These are phyloP conservation scores for Takakia lepidozioides DNA, from an alignment of 225 moss, liverwort and hornwort genomes.

Conservation along the genomic window DNA sequence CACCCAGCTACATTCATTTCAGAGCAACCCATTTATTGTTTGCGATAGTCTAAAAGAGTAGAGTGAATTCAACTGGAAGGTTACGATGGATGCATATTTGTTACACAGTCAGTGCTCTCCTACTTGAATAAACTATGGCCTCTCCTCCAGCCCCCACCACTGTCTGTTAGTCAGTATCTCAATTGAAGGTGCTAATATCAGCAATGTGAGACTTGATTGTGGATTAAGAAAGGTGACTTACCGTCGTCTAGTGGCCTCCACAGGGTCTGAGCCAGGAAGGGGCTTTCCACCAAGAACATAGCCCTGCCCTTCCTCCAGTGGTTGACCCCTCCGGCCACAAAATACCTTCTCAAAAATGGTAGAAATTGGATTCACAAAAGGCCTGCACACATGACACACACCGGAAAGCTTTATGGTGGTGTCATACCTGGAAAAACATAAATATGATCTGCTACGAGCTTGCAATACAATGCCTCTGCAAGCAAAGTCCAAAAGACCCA, in stretches of 20 bases:
- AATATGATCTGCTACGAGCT: too few relatives aligned
- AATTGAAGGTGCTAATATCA: background rate
- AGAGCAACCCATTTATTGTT: too few relatives aligned
- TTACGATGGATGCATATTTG: too few relatives aligned
- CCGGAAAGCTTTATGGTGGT: too few relatives aligned
- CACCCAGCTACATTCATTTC: too few relatives aligned
- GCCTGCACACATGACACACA: constrained; percentile 26
- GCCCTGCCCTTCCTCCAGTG: constrained; percentile 23
- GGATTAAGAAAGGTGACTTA: constrained; percentile 1
- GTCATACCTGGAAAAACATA: background rate
- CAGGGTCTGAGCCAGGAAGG: constrained; percentile 54
- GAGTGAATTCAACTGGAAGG: background rate
- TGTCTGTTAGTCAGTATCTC: too few relatives aligned
- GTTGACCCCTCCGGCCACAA: constrained; percentile 26
- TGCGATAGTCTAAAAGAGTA: too few relatives aligned
- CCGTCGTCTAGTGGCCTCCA: constrained; percentile 59
- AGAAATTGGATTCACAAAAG: constrained; percentile 32
- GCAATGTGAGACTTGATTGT: background rate
- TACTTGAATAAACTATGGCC: too few relatives aligned
- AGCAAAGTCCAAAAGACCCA: background rate
- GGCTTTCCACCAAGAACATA: constrained; percentile 42
- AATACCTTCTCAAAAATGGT: constrained; percentile 39
- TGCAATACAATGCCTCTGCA: too few relatives aligned
- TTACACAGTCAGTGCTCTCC: too few relatives aligned
- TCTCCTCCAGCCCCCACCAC: too few relatives aligned